Conservation (phyloP, 192 early-diverging fungal species). For the Coemansia sp. region DNA sequence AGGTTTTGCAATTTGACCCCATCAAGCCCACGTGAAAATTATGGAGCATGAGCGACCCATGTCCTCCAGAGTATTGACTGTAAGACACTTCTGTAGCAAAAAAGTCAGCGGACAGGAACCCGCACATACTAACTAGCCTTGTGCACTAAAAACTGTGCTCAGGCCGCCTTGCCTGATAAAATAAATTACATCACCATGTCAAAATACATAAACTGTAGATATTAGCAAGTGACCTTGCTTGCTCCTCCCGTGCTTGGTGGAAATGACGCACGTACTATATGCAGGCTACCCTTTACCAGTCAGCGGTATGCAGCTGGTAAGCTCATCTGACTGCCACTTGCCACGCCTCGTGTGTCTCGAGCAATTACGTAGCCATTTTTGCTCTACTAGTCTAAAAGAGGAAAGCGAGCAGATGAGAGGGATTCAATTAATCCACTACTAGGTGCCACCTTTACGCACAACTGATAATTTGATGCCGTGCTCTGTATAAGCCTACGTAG, state of each 20-base stretch:
- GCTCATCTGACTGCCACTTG: conserved; percentile 6
- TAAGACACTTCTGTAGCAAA: neutral
- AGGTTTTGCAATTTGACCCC: neutral
- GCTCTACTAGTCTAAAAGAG: neutral
- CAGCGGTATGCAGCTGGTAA: neutral
- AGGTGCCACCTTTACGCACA: neutral
- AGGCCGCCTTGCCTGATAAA: neutral
- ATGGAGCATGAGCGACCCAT: neutral
- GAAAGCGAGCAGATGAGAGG: neutral
- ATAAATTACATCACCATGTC: neutral
- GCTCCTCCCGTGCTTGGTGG: neutral
- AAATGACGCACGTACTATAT: neutral
- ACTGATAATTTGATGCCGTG: neutral
- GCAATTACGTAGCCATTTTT: neutral
- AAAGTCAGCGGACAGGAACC: neutral
- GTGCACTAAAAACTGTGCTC: neutral
- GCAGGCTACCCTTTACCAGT: conserved; percentile 10
- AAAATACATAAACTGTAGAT: neutral
- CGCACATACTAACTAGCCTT: neutral
- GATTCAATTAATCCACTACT: neutral
- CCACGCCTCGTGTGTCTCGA: conserved; percentile 4
- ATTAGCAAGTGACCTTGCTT: neutral
- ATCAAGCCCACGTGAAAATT: neutral
- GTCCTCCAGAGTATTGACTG: neutral
- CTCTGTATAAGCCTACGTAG: neutral